Conservation (phyloP, 805 yeast species). For the Pachysolen tannophilus region DNA sequence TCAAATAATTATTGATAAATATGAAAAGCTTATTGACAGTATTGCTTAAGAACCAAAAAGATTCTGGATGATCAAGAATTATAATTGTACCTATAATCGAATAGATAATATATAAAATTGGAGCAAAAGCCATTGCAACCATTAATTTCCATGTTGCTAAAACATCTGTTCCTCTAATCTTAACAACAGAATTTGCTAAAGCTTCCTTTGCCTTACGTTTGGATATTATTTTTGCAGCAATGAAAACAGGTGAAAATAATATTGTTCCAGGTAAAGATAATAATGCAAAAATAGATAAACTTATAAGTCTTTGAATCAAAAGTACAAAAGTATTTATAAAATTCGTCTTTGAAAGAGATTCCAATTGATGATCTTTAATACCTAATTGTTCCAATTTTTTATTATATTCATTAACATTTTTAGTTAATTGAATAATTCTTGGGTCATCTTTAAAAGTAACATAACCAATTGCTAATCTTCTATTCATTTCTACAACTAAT, state of each 20-base stretch:
- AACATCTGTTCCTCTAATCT: slow-evolving; percentile 87
- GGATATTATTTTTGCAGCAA: slow-evolving; percentile 69
- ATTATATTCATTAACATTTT: slow-evolving; percentile 66
- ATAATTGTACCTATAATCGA: slow-evolving; percentile 46
- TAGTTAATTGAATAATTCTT: slow-evolving; percentile 50
- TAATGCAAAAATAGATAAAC: slow-evolving; percentile 44
- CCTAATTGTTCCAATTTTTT: slow-evolving; percentile 52
- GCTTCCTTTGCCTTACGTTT: slow-evolving; percentile 69
- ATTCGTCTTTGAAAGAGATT: slow-evolving; percentile 37
- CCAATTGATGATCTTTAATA: slow-evolving; percentile 66
- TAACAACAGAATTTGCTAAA: slow-evolving; percentile 79
- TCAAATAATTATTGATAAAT: slow-evolving; percentile 44
- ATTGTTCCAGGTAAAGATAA: slow-evolving; percentile 84
- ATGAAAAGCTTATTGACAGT: background rate
- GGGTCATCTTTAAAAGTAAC: slow-evolving; percentile 67
- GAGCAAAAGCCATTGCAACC: slow-evolving; percentile 84
- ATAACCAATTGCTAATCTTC: slow-evolving; percentile 79
- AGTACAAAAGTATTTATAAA: slow-evolving; percentile 41
- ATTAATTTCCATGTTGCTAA: slow-evolving; percentile 96
- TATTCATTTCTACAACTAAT: slow-evolving; percentile 80
- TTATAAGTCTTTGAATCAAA: slow-evolving; percentile 46
- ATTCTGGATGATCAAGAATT: too few species aligned
- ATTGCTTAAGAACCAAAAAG: slow-evolving; percentile 10
- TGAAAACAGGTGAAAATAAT: slow-evolving; percentile 82
- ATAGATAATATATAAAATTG: slow-evolving; percentile 74